Base-by-base conservation (phyloP, 2,329 filamentous ascomycete genomes). In the Colletotrichum sansevieriae region DNA sequence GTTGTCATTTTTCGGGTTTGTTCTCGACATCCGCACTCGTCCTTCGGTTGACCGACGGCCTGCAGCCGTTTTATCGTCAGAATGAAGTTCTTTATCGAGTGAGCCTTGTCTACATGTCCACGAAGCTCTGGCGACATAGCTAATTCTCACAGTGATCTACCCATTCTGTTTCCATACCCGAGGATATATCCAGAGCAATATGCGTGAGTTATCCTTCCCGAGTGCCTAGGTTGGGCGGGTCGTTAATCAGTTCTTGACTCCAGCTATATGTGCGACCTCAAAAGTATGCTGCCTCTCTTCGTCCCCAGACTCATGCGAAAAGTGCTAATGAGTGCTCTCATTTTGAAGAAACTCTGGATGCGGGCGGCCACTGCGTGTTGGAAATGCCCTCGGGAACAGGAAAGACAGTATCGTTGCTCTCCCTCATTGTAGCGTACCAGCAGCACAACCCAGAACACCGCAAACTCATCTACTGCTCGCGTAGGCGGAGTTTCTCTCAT, bases 331-430 rank as follows among this genome's bases (percentile, higher is more conserved):
- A 43, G 10, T 12, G 3, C 15, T 25, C 39, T 5, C 11, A 41
- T 35, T 12, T n/a, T 18, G 8, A 55, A 87, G 85, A 84, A 73
- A 98, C 96, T 20, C 91, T 99, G 76, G 96, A 99, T 85, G 92
- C 91, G 20, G 93, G 93, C 60, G 97, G 96, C 70, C 94, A 99
- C 82, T 98, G 95, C 79, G 95, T 99, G 22, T 83, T 99, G 74
- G 96, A 99, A 83, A 99, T 99, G 96, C 96, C 96, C 80, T 99
- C 96, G 68, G 96, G 96, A 49, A 99, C 96, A 25, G 96, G 96
- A 70, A 99, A 99, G 84, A 99, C 96, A 0, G 93, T 99, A 29
- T 98, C 96, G 10, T 85, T 99, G 4, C 85, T 99, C 51, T 98
- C 96, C 0, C 88, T 99, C 74, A 99, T 99, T 76, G 90, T 99